Evolutionary conservation across 306 rosid genomes (phyloP).

Genomic region (Inga leiocalycina): DNA sequence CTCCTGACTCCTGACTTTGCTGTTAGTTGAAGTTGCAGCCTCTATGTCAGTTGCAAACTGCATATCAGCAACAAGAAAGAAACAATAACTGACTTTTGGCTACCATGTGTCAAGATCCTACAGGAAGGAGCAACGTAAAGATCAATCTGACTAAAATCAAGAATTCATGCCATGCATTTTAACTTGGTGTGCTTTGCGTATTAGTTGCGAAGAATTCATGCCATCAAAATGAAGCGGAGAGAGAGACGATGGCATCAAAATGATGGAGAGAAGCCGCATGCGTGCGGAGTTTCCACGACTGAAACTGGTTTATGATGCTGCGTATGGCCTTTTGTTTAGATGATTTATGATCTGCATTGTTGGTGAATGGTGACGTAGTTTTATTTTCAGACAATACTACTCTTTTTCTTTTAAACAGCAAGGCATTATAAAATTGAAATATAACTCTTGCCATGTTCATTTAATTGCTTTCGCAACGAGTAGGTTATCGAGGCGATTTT

Average conservation of each 20-base stretch:
- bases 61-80: neutral
- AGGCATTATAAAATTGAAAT: neutral
- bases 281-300: neutral
- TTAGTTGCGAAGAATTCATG: neutral
- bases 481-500: neutral
- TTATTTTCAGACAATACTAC: neutral
- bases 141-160: neutral
- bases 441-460: neutral
- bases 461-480: neutral
- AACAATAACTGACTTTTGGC: neutral
- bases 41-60: neutral
- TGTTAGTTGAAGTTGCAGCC: neutral
- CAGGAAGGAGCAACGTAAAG: neutral
- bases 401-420: neutral
- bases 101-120: neutral
- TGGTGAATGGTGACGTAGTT: neutral
- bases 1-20: neutral
- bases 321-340: slow-evolving; percentile 11
- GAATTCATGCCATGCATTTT: neutral
- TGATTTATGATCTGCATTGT: neutral
- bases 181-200: neutral
- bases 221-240: neutral
- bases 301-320: slow-evolving; percentile 1
- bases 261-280: neutral
- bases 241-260: neutral